Base-by-base conservation (phyloP, 2,329 filamentous ascomycete species). In the Fusarium sarcochroum region DNA sequence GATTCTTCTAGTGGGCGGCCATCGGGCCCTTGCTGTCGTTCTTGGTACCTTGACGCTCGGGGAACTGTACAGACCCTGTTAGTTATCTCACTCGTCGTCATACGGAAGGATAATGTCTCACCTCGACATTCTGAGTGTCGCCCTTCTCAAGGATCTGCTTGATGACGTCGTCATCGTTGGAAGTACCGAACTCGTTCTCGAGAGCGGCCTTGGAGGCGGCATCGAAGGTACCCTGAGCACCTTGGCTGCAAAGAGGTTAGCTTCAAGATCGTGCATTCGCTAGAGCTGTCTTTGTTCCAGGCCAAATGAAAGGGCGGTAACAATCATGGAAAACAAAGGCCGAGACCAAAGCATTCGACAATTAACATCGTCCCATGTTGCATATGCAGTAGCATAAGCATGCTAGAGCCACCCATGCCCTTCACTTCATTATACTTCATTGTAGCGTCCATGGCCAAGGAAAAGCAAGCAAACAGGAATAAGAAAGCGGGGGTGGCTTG, bases 121-220 rank as follows among this genome's bases (percentile, higher is more conserved):
- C 86, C 80, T 86, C 81, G 18, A 80, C 70, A 75, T 88, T 86
- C 80, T 96, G 91, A 56, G 91, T 78, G 17, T 84, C 84, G 21
- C 95, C 95, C 78, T 88, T 88, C 82, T 93, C 87, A 41, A 98
- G 83, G 68, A 99, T 97, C 81, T 89, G 84, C 81, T 88, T 88
- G 76, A 98, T 91, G 61, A 91, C 90, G 1, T 95, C 92, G 9
- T 98, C 94, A 23, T 93, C 90, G 55, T 90, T 85, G 72, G 85
- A 82, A 15, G 93, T 95, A 72, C 93, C 93, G 73, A 99, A 99
- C 82, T 98, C 94, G 71, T 90, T 91, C 76, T 96, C 90, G 6
- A 99, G 85, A 46, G 85, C 85, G 42, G 84, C 81, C 70, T 97
- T 92, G 72, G 93, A 91, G 10, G 94, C 94, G 11, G 83, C 82